Conservation (phyloP, 2,329 filamentous ascomycete genomes). For the Huntiella omanensis region DNA sequence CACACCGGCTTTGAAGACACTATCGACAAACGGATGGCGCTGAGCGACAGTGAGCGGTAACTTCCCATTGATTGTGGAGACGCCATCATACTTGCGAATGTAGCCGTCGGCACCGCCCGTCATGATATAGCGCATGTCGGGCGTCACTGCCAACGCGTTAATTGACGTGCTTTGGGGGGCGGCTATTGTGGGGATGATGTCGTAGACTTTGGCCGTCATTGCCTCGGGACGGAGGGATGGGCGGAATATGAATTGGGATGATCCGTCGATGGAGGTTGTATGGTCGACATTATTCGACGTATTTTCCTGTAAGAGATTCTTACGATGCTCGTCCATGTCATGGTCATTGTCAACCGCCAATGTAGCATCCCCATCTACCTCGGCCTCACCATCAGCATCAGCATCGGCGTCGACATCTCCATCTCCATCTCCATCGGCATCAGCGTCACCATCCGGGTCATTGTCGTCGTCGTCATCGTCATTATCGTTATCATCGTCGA, state of each 20-base stretch:
- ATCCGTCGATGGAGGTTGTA: constrained; percentile 3
- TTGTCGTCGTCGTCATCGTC: constrained; percentile 11
- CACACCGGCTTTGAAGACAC: constrained; percentile 85
- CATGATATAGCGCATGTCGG: constrained; percentile 88
- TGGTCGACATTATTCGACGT: background rate
- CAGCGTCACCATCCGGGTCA: constrained; percentile 5
- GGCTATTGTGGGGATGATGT: constrained; percentile 92
- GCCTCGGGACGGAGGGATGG: constrained; percentile 57
- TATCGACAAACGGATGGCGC: constrained; percentile 90
- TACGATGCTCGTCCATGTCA: background rate
- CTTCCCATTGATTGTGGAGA: constrained; percentile 87
- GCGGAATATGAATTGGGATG: constrained; percentile 19
- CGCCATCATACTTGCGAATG: constrained; percentile 91
- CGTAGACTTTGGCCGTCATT: constrained; percentile 65
- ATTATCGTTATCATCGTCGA: constrained; percentile 10
- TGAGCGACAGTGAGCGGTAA: constrained; percentile 86
- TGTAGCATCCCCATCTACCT: background rate
- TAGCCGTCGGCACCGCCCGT: constrained; percentile 89
- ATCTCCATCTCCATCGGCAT: constrained; percentile 5
- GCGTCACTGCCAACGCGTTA: constrained; percentile 79
- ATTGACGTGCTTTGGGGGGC: constrained; percentile 91
- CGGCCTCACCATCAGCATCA: background rate
- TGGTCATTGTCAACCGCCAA: background rate
- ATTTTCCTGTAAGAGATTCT: background rate
- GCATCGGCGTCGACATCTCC: background rate